Percentiles rank a stretch among this genome's conserved stretches.
Evolutionary conservation across 495 filamentous ascomycete species (phyloP).

Genomic region (Amorphotheca resinae): DNA sequence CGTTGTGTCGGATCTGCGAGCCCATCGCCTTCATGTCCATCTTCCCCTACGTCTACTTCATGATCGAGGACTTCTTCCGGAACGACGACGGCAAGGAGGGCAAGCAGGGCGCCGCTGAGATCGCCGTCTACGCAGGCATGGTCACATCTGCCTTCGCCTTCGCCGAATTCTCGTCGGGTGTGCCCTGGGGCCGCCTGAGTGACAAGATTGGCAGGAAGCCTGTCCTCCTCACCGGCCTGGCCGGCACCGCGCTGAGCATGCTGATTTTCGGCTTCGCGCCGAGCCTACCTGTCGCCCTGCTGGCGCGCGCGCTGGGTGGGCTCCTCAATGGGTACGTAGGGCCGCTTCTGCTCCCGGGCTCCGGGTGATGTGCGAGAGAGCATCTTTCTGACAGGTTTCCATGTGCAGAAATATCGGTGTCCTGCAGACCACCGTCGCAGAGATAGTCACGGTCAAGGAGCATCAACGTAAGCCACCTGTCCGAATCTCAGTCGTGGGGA

Average conservation of each 20-base stretch:
- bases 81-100: conserved; percentile 31
- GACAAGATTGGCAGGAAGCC: conserved; percentile 89
- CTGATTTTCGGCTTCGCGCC: conserved; percentile 84
- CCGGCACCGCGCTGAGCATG: conserved; percentile 88
- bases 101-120: conserved; percentile 54
- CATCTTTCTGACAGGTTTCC: conserved; percentile 3
- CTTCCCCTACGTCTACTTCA: conserved; percentile 97
- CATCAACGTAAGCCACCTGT: conserved; percentile 58
- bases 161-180: conserved; percentile 80
- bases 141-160: conserved; percentile 95
- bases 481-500: too few relatives aligned
- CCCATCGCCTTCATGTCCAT: conserved; percentile 99
- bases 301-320: conserved; percentile 81
- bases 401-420: conserved; percentile 35
- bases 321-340: conserved; percentile 81
- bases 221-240: conserved; percentile 74
- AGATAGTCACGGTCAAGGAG: conserved; percentile 81
- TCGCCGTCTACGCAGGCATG: conserved; percentile 88
- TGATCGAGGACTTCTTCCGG: conserved; percentile 70
- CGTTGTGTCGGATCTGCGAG: conserved; percentile 89
- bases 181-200: conserved; percentile 87
- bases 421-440: conserved; percentile 85
- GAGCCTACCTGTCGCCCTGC: conserved; percentile 69
- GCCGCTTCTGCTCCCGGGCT: too few relatives aligned
- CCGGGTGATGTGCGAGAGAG: neutral